Percentiles rank a stretch among this genome's conserved stretches.
phyloP scores from a whole-genome alignment of 805 yeast genomes.

The Crinitomyces ghanaensis region DNA sequence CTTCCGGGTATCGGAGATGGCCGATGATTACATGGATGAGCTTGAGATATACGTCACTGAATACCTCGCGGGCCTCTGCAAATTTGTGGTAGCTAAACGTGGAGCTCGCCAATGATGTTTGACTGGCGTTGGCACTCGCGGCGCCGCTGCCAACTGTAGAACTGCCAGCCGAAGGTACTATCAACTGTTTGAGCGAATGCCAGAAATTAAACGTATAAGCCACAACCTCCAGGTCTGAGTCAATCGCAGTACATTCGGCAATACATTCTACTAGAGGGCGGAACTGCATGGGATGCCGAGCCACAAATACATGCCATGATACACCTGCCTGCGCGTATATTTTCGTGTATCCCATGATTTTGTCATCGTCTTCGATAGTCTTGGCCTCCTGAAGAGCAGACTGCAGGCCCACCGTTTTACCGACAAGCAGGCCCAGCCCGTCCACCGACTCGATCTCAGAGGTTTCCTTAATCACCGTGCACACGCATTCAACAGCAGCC shows the following conservation, averaged over 20 bases:
- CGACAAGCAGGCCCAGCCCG: conserved; percentile 54
- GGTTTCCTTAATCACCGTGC: conserved; percentile 71
- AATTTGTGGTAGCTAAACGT: conserved; percentile 49
- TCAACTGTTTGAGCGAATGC: conserved; percentile 67
- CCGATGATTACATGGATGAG: conserved; percentile 50
- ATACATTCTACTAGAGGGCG: conserved; percentile 63
- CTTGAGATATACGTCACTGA: conserved; percentile 44
- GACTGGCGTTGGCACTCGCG: too few relatives aligned
- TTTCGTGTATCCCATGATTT: conserved; percentile 58
- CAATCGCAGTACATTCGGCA: conserved; percentile 57
- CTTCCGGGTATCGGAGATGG: conserved; percentile 67
- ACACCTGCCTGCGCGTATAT: conserved; percentile 88
- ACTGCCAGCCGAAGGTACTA: too few relatives aligned
- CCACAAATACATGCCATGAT: conserved; percentile 84
- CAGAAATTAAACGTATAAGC: conserved; percentile 89
- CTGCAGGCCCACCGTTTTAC: conserved; percentile 53
- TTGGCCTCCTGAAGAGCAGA: conserved; percentile 27
- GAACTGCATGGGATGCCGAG: conserved; percentile 58
- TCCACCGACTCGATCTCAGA: conserved; percentile 47
- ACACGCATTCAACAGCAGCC: conserved; percentile 75
- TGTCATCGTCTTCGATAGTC: conserved; percentile 53
- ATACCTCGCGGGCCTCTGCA: conserved; percentile 38
- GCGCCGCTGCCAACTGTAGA: too few relatives aligned
- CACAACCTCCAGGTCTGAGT: conserved; percentile 78
- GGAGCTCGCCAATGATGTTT: too few relatives aligned